A percentile compares a stretch with the other conserved stretches of the same genome.
phyloP scores from a whole-genome alignment of 169 alveolate species.

The Neospora caninum region DNA sequence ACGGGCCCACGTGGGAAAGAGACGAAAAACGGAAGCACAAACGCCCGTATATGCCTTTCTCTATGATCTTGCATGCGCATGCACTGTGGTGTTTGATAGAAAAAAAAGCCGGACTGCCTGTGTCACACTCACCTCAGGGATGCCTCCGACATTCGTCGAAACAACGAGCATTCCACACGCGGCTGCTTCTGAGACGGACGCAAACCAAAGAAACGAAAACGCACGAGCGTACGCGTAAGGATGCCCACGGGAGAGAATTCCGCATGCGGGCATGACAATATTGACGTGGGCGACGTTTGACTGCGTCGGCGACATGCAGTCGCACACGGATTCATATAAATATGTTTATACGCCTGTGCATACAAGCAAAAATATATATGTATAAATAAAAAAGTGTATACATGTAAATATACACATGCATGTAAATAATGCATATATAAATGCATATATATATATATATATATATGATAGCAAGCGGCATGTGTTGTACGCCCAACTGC shows the following conservation, averaged over 20 bases:
- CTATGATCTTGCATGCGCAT: too few species aligned
- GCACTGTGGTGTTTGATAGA: too few species aligned
- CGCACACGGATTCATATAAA: not conserved
- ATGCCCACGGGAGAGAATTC: too few species aligned
- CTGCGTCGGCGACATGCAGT: not conserved
- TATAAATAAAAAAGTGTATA: not conserved
- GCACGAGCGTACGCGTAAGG: not conserved
- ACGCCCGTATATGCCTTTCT: too few species aligned
- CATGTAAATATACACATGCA: not conserved
- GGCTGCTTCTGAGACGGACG: slow-evolving; percentile 95
- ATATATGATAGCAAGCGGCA: too few species aligned
- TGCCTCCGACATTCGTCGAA: slow-evolving; percentile 99
- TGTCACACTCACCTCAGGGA: slow-evolving; percentile 89
- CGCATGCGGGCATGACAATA: not conserved
- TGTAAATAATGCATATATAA: too few species aligned
- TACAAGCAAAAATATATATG: not conserved
- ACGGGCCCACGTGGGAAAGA: too few species aligned
- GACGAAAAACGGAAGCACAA: too few species aligned
- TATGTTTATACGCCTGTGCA: not conserved
- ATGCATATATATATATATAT: not conserved
- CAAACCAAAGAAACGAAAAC: not conserved
- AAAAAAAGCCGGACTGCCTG: too few species aligned
- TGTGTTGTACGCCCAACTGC: too few species aligned
- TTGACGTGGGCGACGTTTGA: not conserved
- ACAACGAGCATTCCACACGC: slow-evolving; percentile 98